Base-by-base conservation (phyloP, 192 early-diverging fungal genomes). In the Rhizophagus prolifer region DNA sequence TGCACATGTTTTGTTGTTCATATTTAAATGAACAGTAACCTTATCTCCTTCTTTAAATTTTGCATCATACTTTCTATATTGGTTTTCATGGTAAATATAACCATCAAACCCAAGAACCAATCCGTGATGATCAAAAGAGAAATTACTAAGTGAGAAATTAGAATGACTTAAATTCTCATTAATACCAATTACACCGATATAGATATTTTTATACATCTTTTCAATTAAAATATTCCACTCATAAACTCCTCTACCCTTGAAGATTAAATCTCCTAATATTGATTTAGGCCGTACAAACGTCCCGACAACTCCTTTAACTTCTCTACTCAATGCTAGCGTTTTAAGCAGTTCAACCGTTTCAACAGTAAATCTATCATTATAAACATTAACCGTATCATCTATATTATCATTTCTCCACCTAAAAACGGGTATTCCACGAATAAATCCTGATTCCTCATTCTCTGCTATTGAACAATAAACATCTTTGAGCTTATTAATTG, bases 11-110 rank as follows among this genome's bases (percentile, higher is more conserved):
- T 70, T 25, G 36, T 70, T 38, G 3, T 9, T 78, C 70, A 78
- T 78, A 21, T 78, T 70, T 2, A 78, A 1, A 62, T 50, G 47
- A 34, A 78, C 30, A 58, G 66, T 78, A 60, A 78, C 67, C 9
- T 26, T 50, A 50, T 36, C 23, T 5, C 66, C 44, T 54, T 36
- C 26, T 10, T 31, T 60, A 58, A 70, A 72, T n/a, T 26, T 10
- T 16, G 26, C 31, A 47, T 34, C 76, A 72, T 77, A 69, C 23
- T 31, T 44, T 44, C 59, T 72, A 1, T 19, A 16, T 28, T 14
- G 0, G 0, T 34, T 59, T 12, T 31, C 8, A 66, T 28, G 28
- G 10, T 44, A 72, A 25, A 59, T 16, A 10, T 50, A n/a, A 31
- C 50, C 50, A 54, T 54, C 50, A 54, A 19, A 54, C 21, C 50